phyloP scores from a whole-genome alignment of 2,329 filamentous ascomycete genomes.

The Sporothrix inflata region DNA sequence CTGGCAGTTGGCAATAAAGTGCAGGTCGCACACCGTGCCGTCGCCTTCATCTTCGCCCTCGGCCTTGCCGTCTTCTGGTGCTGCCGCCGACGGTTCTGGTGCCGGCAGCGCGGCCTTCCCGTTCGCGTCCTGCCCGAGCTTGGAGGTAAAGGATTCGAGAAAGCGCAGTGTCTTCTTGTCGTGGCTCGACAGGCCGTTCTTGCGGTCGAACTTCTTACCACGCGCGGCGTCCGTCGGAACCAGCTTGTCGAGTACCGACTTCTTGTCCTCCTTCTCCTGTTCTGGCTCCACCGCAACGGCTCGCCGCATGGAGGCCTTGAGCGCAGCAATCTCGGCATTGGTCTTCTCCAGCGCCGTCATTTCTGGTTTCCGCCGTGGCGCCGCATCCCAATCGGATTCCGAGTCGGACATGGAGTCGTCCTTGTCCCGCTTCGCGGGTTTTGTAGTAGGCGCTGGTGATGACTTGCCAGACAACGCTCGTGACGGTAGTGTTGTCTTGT shows the following conservation, averaged over 20 bases:
- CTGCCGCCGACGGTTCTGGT: slow-evolving; percentile 30
- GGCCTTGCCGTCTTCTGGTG: slow-evolving; percentile 32
- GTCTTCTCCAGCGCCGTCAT: slow-evolving; percentile 67
- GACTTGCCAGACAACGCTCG: neutral
- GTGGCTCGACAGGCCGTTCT: slow-evolving; percentile 55
- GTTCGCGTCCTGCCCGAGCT: slow-evolving; percentile 61
- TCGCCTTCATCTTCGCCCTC: slow-evolving; percentile 27
- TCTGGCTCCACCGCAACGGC: slow-evolving; percentile 56
- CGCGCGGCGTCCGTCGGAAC: slow-evolving; percentile 72
- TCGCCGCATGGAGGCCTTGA: slow-evolving; percentile 81
- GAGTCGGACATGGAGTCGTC: slow-evolving; percentile 37
- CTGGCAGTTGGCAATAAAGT: slow-evolving; percentile 95
- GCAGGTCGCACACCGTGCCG: slow-evolving; percentile 74
- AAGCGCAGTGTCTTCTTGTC: slow-evolving; percentile 70
- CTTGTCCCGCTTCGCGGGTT: slow-evolving; percentile 25
- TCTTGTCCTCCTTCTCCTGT: slow-evolving; percentile 57
- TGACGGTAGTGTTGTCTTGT: slow-evolving; percentile 22
- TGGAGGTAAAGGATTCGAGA: slow-evolving; percentile 78
- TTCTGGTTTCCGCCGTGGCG: slow-evolving; percentile 35
- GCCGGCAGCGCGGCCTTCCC: neutral
- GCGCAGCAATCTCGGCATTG: slow-evolving; percentile 77
- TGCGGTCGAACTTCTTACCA: slow-evolving; percentile 66
- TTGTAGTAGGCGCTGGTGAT: neutral
- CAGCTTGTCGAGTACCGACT: slow-evolving; percentile 71
- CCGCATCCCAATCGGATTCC: slow-evolving; percentile 34